Base-by-base conservation (phyloP, 208 protist species). In the Acanthamoeba divionensis region DNA sequence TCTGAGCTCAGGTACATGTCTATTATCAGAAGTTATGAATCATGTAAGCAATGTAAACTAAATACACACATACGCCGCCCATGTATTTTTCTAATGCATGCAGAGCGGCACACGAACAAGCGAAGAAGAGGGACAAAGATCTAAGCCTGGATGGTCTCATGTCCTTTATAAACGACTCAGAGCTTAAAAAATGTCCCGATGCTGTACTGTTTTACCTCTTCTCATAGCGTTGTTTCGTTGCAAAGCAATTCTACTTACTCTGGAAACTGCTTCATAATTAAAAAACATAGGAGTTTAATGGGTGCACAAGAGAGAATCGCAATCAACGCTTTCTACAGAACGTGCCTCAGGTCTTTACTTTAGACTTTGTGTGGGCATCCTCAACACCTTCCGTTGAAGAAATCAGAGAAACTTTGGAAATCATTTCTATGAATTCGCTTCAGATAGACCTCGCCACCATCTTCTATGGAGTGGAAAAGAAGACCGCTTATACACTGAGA, bases 171-270 rank as follows among this genome's bases (percentile, higher is more conserved):
- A 86, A 86, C 33, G 77, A 86, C 55, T 86, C 52, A 2, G 77
- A 86, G 26, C 48, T 86, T 44, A 62, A 86, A 18, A 86, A 86
- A n/a, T 86, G 77, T 26, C 77, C 77, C 55, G 77, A 86, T 66
- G 44, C 36, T 21, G 77, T 86, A 24, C 47, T 44, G n/a, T n/a
- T 60, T 24, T 10, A 1, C 6, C 8, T 9, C 44, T 75, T 77
- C 21, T 6, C 12, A 41, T 18, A 8, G 13, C 41, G 9, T 21
- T 80, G 9, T 26, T 12, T n/a, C n/a, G n/a, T n/a, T n/a, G n/a
- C n/a, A n/a, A n/a, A n/a, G 45, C 41, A 12, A 54, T 54, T 80
- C 69, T 13, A 18, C 31, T 54, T 54, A 21, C 54, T 12, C n/a
- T 80, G n/a, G 13, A 10, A 41, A n/a, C 10, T 69, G 13, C 15